Evolutionary conservation across 257 asterid species (phyloP).

Genomic region (Fraxinus anomala): DNA sequence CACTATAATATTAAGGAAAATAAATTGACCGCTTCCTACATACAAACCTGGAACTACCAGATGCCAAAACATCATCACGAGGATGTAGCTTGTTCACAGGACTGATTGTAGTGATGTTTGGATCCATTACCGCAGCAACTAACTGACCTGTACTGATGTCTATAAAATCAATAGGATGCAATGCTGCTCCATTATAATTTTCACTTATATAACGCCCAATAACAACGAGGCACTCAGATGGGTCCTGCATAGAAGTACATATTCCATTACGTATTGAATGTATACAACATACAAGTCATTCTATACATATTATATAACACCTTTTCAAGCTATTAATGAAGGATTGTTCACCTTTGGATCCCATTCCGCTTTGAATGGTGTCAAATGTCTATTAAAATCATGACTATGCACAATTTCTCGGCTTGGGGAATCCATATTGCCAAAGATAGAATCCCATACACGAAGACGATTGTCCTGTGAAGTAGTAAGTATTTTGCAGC

Average conservation of each 20-base stretch:
- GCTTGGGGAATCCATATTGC: conserved; percentile 81
- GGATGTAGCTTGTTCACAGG: conserved; percentile 98
- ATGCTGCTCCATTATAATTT: conserved; percentile 81
- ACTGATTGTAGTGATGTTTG: conserved; percentile 85
- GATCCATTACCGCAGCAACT: conserved; percentile 90
- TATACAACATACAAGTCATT: conserved; percentile 3
- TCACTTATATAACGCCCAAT: conserved; percentile 96
- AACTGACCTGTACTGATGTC: conserved; percentile 83
- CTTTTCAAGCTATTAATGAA: conserved; percentile 18
- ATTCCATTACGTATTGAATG: conserved; percentile 1
- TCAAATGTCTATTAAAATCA: conserved; percentile 88
- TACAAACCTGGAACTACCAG: conserved; percentile 92
- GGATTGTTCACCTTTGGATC: conserved; percentile 72
- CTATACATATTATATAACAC: not conserved
- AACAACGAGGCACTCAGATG: conserved; percentile 83
- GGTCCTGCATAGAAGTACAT: conserved; percentile 55
- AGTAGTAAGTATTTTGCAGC: conserved; percentile 93
- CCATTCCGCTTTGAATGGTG: conserved; percentile 96
- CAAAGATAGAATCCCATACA: conserved; percentile 94
- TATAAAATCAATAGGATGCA: conserved; percentile 93
- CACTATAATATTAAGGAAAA: not conserved
- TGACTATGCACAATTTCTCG: conserved; percentile 97
- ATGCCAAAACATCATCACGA: conserved; percentile 84
- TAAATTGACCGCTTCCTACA: not conserved
- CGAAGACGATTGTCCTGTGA: conserved; percentile 92